phyloP scores from a whole-genome alignment of 1,284 basidiomycete species.

The Moesziomyces globuligerus region DNA sequence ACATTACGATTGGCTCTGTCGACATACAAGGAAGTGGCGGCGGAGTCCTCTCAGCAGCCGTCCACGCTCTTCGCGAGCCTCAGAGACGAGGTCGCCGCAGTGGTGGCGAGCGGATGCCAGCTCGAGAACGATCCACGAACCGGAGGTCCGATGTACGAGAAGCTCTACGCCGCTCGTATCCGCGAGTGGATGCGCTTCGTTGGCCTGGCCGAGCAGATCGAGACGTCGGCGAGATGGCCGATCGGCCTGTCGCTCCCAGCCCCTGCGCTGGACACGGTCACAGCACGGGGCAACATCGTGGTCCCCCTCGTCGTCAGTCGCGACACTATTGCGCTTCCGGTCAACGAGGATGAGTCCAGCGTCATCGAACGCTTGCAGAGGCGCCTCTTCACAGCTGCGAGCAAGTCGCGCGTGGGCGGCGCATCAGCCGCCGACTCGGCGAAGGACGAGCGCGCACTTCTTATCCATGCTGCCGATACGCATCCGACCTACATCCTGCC shows the following conservation, averaged over 20 bases:
- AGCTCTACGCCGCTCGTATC: constrained; percentile 36
- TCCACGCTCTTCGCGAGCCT: constrained; percentile 31
- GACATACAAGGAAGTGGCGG: constrained; percentile 29
- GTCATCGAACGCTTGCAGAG: constrained; percentile 43
- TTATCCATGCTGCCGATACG: constrained; percentile 36
- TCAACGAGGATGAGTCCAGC: constrained; percentile 46
- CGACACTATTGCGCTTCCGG: constrained; percentile 44
- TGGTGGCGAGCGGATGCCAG: constrained; percentile 38
- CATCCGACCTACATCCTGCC: constrained; percentile 40
- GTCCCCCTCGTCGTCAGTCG: constrained; percentile 48
- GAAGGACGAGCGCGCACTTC: constrained; percentile 25
- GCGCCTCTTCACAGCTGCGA: constrained; percentile 1
- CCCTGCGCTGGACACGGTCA: constrained; percentile 3
- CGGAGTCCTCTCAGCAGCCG: constrained; percentile 14
- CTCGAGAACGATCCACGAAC: constrained; percentile 47
- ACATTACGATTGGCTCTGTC: constrained; percentile 39
- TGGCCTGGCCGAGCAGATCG: constrained; percentile 57
- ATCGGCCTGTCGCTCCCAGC: constrained; percentile 38
- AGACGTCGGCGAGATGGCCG: constrained; percentile 58
- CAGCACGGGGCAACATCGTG: constrained; percentile 1
- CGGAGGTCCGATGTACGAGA: constrained; percentile 44
- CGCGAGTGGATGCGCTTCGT: constrained; percentile 62
- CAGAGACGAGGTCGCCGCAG: constrained; percentile 40
- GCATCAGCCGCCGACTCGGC: constrained; percentile 6
- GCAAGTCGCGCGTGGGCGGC: constrained; percentile 4